Evolutionary conservation across 2,329 filamentous ascomycete species (phyloP).

Genomic region (Zelopaecilomyces penicillatus): DNA sequence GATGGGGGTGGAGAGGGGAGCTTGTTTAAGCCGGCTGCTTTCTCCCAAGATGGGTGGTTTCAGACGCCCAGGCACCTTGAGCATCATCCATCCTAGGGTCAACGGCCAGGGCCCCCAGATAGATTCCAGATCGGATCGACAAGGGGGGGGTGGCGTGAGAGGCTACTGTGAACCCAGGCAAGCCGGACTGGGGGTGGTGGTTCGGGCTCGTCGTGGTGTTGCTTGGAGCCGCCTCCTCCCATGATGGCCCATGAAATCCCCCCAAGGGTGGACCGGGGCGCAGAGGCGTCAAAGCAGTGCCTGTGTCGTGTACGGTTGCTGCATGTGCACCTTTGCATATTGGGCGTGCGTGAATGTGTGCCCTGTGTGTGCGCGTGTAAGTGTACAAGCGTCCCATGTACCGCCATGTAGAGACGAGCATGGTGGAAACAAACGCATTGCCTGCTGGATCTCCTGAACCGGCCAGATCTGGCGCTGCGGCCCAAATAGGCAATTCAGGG

Average conservation of each 20-base stretch:
- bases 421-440: neutral
- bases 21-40: no score
- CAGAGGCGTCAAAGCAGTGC: slow-evolving; percentile 5
- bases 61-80: no score
- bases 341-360: slow-evolving; percentile 11
- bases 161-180: neutral
- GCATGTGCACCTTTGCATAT: slow-evolving; percentile 6
- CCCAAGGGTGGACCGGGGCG: slow-evolving; percentile 6
- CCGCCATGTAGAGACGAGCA: slow-evolving; percentile 2
- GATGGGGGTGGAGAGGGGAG: no score
- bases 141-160: neutral
- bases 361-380: slow-evolving; percentile 8
- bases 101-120: slow-evolving; percentile 6
- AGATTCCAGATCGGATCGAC: slow-evolving; percentile 7
- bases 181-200: slow-evolving; percentile 1
- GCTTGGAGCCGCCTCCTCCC: slow-evolving; percentile 2
- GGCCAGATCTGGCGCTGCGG: neutral
- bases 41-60: no score
- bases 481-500: slow-evolving; percentile 4
- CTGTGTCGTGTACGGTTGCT: slow-evolving; percentile 2
- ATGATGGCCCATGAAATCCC: no score
- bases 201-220: neutral
- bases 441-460: no score
- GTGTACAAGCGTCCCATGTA: slow-evolving; percentile 8
- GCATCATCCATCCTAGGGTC: slow-evolving; percentile 1